Evolutionary conservation across 148 eudicot genomes (phyloP), one percentile per base, ranked within the genome.

Genomic region (Drosera capensis): DNA sequence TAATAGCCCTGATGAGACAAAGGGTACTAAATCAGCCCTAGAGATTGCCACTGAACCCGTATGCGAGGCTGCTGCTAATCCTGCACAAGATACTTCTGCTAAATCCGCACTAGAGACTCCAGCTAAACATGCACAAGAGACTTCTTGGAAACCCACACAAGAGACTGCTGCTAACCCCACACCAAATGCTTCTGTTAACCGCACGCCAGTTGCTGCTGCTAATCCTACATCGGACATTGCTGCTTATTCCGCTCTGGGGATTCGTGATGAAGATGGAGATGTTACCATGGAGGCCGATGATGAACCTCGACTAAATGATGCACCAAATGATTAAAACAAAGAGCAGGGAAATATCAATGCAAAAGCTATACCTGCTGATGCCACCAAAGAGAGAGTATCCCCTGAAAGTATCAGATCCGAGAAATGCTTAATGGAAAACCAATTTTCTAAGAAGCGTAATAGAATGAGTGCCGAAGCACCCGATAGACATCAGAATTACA

Each of bases 361-460:
- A 54, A 56, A 18, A 30, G 40, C 12, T 26, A 21, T 58, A 19
- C 44, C 0, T 41, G 40, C 51, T 25, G 66, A 37, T 26, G 58
- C 36, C 45, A 48, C 15, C 3, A 48, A 23, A 15, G 64, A 54
- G 48, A 59, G 15, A 5, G 50, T 40, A 3, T 23, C 12, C 35
- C 56, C 44, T 48, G 46, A 1, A 29, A 18, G 44, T 23, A 50
- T 58, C 21, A 28, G 29, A 25, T 24, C 40, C 38, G 44, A 61
- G 7, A 38, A 20, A 45, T 43, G 41, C 22, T 28, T 51, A 9
- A 59, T 51, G 40, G 63, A 65, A 45, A 68, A 21, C 65, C 46
- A 26, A 43, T 58, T 12, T 8, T 41, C 18, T 49, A 54, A 44
- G 51, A 52, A 50, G 55, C 5, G 40, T 16, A 20, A 13, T n/a